A percentile compares a stretch with the other conserved stretches of the same genome.
Conservation (phyloP, 2,329 filamentous ascomycete species). For the Phyllachora maydis region DNA sequence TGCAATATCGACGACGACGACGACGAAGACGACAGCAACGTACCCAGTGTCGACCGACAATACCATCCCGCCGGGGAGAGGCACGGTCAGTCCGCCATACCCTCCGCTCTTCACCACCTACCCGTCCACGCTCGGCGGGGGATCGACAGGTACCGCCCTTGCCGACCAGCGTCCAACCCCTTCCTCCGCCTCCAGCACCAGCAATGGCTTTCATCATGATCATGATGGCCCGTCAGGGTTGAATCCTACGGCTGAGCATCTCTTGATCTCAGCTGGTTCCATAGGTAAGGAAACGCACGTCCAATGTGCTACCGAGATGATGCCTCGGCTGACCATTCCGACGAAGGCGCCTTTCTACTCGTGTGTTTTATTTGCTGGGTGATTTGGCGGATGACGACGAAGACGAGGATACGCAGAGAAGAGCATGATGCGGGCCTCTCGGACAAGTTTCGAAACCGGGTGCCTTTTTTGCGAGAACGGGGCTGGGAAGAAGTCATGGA, state of each 20-base stretch:
- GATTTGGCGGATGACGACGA: conserved; percentile 17
- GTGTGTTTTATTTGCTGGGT: conserved; percentile 22
- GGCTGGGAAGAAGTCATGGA: conserved; percentile 12
- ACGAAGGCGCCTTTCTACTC: conserved; percentile 21
- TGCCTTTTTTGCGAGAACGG: conserved; percentile 13
- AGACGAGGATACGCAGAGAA: conserved; percentile 9
- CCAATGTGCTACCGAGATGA: not conserved
- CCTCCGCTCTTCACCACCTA: no score
- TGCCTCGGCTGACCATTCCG: conserved; percentile 1
- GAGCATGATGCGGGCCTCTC: conserved; percentile 4
- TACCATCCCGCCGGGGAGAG: no score
- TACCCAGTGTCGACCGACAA: no score
- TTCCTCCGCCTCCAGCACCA: conserved; percentile 3
- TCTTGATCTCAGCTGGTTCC: conserved; percentile 13
- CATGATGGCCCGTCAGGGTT: conserved; percentile 2
- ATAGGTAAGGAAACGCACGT: conserved; percentile 14
- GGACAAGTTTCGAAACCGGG: conserved; percentile 9
- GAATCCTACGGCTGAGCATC: conserved; percentile 9
- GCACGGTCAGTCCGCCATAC: no score
- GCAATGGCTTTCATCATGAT: conserved; percentile 1
- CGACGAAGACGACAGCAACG: conserved; percentile 1
- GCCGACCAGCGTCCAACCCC: conserved; percentile 1
- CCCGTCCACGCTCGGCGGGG: not conserved
- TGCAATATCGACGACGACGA: not conserved
- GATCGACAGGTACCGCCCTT: conserved; percentile 1